phyloP scores from a whole-genome alignment of 106 monocot genomes.

The Allium fistulosum region DNA sequence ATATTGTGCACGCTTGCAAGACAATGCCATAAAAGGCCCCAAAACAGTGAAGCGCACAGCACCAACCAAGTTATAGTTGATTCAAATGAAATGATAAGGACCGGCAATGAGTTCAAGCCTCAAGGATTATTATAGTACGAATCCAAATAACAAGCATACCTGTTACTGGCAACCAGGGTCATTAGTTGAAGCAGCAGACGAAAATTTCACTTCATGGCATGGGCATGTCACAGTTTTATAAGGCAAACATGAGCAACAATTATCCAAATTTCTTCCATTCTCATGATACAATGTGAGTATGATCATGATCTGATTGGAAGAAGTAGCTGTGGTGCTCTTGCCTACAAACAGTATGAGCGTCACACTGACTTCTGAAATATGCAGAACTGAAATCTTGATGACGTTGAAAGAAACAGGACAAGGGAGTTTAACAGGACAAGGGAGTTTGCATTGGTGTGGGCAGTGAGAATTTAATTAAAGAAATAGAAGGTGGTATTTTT shows the following conservation, averaged over 20 bases:
- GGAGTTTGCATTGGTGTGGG: background rate
- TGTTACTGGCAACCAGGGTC: too few species aligned
- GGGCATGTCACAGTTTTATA: constrained; percentile 3
- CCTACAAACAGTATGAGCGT: constrained; percentile 24
- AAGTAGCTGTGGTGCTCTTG: constrained; percentile 60
- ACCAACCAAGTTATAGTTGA: too few species aligned
- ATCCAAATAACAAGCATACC: too few species aligned
- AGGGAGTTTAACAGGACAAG: constrained; percentile 8
- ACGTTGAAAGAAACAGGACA: constrained; percentile 40
- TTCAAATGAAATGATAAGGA: too few species aligned
- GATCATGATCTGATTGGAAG: constrained; percentile 37
- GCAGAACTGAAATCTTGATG: constrained; percentile 41
- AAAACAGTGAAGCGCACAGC: too few species aligned
- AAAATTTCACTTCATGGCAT: constrained; percentile 8
- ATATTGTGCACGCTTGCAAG: too few species aligned
- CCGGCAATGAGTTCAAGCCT: too few species aligned
- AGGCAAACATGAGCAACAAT: constrained; percentile 5
- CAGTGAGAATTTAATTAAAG: constrained; percentile 9
- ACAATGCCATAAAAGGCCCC: too few species aligned
- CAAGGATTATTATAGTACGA: too few species aligned
- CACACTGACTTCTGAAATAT: constrained; percentile 23
- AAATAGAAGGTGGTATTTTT: constrained; percentile 17
- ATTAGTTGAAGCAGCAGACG: background rate
- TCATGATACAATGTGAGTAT: background rate
- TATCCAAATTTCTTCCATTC: background rate